Percentiles rank a stretch among this genome's conserved stretches.
Evolutionary conservation across 768 basidiomycete species (phyloP).

Genomic region (Leccinum subgranulosum): DNA sequence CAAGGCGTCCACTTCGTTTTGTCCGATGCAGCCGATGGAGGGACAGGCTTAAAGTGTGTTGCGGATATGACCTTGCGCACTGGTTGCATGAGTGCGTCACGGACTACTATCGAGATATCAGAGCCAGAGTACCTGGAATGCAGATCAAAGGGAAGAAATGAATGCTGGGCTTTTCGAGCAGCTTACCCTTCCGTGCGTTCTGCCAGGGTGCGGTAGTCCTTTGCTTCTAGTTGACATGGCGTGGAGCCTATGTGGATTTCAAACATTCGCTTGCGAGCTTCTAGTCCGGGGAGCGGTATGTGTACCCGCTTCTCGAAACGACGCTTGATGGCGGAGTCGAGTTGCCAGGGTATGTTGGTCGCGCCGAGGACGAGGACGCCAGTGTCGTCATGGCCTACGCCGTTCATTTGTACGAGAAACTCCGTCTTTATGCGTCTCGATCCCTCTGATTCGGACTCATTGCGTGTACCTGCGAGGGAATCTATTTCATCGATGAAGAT

Average conservation of each 20-base stretch:
- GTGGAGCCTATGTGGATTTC: conserved; percentile 94
- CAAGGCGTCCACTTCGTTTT: conserved; percentile 86
- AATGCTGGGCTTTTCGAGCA: neutral
- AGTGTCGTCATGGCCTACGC: conserved; percentile 95
- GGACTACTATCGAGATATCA: conserved; percentile 91
- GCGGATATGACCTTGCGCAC: conserved; percentile 94
- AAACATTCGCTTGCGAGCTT: conserved; percentile 93
- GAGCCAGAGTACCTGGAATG: conserved; percentile 77
- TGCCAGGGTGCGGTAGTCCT: conserved; percentile 80
- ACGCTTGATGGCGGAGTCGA: conserved; percentile 96
- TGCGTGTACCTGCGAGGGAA: conserved; percentile 90
- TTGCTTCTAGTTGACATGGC: conserved; percentile 74
- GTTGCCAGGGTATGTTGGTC: conserved; percentile 98
- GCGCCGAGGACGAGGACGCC: conserved; percentile 96
- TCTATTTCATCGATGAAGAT: conserved; percentile 99
- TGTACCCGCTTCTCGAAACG: conserved; percentile 99
- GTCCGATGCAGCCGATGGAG: conserved; percentile 15
- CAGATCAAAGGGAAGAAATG: neutral
- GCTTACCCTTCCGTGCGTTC: conserved; percentile 80
- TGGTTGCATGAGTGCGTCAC: conserved; percentile 98
- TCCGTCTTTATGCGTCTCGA: conserved; percentile 98
- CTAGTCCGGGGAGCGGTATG: conserved; percentile 92
- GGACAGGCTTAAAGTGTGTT: conserved; percentile 83
- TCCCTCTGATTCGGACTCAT: conserved; percentile 96
- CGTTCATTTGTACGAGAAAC: conserved; percentile 98